Evolutionary conservation across 805 yeast genomes (phyloP).

Genomic region (Metschnikowia lochheadii): DNA sequence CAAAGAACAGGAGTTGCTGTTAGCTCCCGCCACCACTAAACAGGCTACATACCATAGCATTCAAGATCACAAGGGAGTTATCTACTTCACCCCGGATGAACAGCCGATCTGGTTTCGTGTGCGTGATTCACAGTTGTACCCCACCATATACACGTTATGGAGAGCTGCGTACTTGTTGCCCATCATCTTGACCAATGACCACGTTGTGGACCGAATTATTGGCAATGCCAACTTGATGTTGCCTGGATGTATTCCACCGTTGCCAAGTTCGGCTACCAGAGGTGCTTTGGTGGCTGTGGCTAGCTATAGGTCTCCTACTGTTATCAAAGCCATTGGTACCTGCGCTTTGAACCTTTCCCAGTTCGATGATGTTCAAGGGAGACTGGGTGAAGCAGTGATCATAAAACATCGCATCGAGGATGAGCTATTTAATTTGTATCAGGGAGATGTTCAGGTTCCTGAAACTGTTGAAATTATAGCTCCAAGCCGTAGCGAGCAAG

Average conservation of each 20-base stretch:
- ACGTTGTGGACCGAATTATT: conserved; percentile 64
- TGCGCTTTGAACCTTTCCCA: conserved; percentile 47
- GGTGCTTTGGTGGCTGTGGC: conserved; percentile 74
- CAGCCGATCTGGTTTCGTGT: conserved; percentile 71
- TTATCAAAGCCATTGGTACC: conserved; percentile 69
- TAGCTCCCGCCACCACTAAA: conserved; percentile 54
- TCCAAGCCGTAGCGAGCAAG: not conserved
- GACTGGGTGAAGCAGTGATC: conserved; percentile 74
- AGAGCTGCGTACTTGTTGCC: conserved; percentile 63
- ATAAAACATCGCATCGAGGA: conserved; percentile 69
- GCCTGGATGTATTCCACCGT: conserved; percentile 64
- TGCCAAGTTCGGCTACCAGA: conserved; percentile 43
- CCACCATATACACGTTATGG: conserved; percentile 76
- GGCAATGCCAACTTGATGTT: conserved; percentile 82
- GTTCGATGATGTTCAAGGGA: conserved; percentile 49
- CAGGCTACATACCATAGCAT: conserved; percentile 57
- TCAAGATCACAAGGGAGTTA: conserved; percentile 51
- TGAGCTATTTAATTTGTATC: conserved; percentile 50
- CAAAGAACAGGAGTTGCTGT: conserved; percentile 35
- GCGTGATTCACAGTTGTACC: conserved; percentile 53
- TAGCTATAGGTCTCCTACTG: conserved; percentile 53
- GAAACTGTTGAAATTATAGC: conserved; percentile 14
- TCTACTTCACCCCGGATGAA: conserved; percentile 60
- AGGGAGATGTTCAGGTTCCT: conserved; percentile 38
- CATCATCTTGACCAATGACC: conserved; percentile 62